Conservation (phyloP, 352 stramenopile genomes). For the Pythium oligandrum region DNA sequence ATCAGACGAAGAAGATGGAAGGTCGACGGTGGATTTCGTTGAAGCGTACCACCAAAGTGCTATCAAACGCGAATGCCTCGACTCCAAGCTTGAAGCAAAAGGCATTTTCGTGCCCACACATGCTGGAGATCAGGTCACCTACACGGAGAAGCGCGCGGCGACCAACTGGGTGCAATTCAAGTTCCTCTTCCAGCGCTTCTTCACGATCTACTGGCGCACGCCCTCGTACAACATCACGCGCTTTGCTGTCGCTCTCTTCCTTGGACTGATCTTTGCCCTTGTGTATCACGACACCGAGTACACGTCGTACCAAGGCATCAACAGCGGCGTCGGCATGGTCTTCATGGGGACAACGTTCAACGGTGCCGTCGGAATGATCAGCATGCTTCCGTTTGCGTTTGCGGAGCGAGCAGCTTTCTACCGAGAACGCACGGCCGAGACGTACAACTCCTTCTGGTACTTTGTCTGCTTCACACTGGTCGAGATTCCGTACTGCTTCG, state of each 20-base stretch:
- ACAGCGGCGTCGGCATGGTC: slow-evolving; percentile 71
- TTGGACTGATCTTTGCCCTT: slow-evolving; percentile 77
- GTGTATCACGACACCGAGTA: slow-evolving; percentile 54
- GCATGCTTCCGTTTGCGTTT: slow-evolving; percentile 70
- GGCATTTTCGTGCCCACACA: slow-evolving; percentile 27
- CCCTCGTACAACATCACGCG: slow-evolving; percentile 87
- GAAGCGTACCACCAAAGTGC: slow-evolving; percentile 28
- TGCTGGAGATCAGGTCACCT: slow-evolving; percentile 22
- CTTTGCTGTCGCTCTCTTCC: slow-evolving; percentile 60
- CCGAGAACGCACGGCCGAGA: slow-evolving; percentile 71
- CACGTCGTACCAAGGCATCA: slow-evolving; percentile 45
- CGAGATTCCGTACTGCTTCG: slow-evolving; percentile 47
- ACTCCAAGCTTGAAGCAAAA: slow-evolving; percentile 18
- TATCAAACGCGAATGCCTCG: slow-evolving; percentile 20
- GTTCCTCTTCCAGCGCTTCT: slow-evolving; percentile 48
- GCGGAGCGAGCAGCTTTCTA: slow-evolving; percentile 88
- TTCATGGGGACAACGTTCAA: slow-evolving; percentile 86
- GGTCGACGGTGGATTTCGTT: slow-evolving; percentile 31
- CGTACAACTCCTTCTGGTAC: slow-evolving; percentile 72
- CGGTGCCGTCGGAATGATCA: slow-evolving; percentile 71
- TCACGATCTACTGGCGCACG: slow-evolving; percentile 63
- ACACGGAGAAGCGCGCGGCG: slow-evolving; percentile 41
- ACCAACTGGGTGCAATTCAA: slow-evolving; percentile 27
- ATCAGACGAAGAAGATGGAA: slow-evolving; percentile 38
- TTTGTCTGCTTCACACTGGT: slow-evolving; percentile 53